phyloP scores from a whole-genome alignment of 1,139 yeast species.

The Scheffersomyces lignicola region DNA sequence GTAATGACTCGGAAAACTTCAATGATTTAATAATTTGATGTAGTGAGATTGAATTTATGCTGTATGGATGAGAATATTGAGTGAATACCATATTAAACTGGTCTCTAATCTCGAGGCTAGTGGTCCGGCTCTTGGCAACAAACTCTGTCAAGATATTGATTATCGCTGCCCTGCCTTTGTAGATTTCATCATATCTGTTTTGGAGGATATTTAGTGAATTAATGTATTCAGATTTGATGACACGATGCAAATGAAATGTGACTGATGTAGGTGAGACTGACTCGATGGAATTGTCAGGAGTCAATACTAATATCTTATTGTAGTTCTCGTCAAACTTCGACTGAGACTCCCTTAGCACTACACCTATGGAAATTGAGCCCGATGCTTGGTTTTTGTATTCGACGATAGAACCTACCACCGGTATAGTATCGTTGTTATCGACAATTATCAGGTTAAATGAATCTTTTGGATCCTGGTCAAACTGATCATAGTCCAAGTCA shows the following conservation, averaged over 20 bases:
- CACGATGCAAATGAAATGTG: slow-evolving; percentile 27
- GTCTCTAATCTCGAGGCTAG: slow-evolving; percentile 11
- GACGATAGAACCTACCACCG: slow-evolving; percentile 35
- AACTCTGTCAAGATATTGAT: slow-evolving; percentile 22
- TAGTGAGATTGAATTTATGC: slow-evolving; percentile 20
- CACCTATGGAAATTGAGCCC: slow-evolving; percentile 22
- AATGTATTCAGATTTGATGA: slow-evolving; percentile 24
- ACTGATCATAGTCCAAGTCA: neutral
- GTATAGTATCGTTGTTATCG: slow-evolving; percentile 18
- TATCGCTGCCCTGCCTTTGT: slow-evolving; percentile 17
- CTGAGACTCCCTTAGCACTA: slow-evolving; percentile 30
- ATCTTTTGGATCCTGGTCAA: neutral
- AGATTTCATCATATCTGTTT: slow-evolving; percentile 22
- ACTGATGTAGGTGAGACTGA: slow-evolving; percentile 26
- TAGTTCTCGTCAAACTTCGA: slow-evolving; percentile 35
- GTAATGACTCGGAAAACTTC: slow-evolving; percentile 16
- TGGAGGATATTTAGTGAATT: slow-evolving; percentile 18
- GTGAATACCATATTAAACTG: slow-evolving; percentile 24
- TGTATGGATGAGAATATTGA: slow-evolving; percentile 20
- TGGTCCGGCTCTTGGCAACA: slow-evolving; percentile 13
- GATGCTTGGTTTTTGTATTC: slow-evolving; percentile 22
- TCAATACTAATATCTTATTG: slow-evolving; percentile 33
- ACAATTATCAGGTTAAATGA: neutral
- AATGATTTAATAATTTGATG: slow-evolving; percentile 24
- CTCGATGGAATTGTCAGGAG: slow-evolving; percentile 28